Percentiles rank a stretch among this genome's conserved stretches.
Conservation (phyloP, 2,329 filamentous ascomycete species). For the Aspergillus sp. region DNA sequence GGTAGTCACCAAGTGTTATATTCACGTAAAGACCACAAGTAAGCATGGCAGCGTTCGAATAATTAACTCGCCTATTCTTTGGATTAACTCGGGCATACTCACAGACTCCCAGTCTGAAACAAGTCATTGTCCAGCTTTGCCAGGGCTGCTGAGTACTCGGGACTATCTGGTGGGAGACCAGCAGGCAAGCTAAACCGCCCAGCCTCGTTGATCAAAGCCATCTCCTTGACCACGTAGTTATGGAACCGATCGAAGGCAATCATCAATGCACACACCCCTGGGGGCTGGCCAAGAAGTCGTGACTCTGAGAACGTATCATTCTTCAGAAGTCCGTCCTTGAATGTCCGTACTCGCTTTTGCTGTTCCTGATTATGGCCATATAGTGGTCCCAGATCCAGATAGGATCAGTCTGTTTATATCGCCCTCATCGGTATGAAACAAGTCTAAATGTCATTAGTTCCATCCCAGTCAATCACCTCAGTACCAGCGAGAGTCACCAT, state of each 20-base stretch:
- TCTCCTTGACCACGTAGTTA: constrained; percentile 37
- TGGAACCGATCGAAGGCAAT: constrained; percentile 40
- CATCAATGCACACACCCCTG: constrained; percentile 32
- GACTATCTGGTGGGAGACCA: constrained; percentile 17
- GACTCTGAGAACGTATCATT: constrained; percentile 35
- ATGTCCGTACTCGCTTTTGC: constrained; percentile 36
- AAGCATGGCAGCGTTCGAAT: constrained; percentile 10
- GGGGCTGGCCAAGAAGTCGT: constrained; percentile 32
- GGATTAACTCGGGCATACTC: neutral
- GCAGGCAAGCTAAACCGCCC: constrained; percentile 24
- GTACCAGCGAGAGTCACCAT: constrained; percentile 41
- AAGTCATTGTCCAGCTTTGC: constrained; percentile 34
- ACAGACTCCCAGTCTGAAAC: constrained; percentile 33
- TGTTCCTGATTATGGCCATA: constrained; percentile 40
- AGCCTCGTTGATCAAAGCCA: constrained; percentile 44
- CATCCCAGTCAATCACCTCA: neutral
- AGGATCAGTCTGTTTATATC: constrained; percentile 40
- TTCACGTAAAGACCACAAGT: constrained; percentile 34
- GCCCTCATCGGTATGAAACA: constrained; percentile 27
- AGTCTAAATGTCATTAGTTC: neutral
- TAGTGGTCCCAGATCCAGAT: constrained; percentile 47
- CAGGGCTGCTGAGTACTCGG: constrained; percentile 35
- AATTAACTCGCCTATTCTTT: neutral
- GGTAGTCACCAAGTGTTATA: constrained; percentile 34
- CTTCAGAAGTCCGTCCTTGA: constrained; percentile 39